A percentile compares a stretch with the other conserved stretches of the same genome.
phyloP scores from a whole-genome alignment of 73 alveolate genomes.

The Paramecium sonneborni region DNA sequence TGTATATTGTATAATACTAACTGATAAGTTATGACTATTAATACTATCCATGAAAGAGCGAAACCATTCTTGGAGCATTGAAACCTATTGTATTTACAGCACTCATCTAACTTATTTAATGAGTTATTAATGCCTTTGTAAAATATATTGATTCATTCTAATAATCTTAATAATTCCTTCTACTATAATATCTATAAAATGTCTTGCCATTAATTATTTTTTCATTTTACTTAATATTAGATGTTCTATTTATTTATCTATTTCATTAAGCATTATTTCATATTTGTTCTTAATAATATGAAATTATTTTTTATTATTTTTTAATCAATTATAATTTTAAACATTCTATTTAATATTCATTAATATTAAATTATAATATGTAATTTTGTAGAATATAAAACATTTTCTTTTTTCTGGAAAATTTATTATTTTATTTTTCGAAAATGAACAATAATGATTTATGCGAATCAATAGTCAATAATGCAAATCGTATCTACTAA shows the following conservation, averaged over 20 bases:
- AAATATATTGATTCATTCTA: constrained; percentile 65
- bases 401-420: no score
- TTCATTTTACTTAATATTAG: constrained; percentile 73
- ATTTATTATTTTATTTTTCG: no score
- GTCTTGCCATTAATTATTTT: constrained; percentile 46
- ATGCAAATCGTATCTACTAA: no score
- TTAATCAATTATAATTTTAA: background rate
- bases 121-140: constrained; percentile 76
- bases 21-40: constrained; percentile 74
- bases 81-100: constrained; percentile 82
- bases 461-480: no score
- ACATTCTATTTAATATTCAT: background rate
- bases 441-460: no score
- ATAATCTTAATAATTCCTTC: constrained; percentile 73
- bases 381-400: no score
- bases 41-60: constrained; percentile 80
- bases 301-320: background rate
- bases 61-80: constrained; percentile 89
- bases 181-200: background rate
- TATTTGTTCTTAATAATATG: background rate
- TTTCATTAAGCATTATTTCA: no score
- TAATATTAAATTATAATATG: background rate
- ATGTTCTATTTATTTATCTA: no score
- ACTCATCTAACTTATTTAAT: constrained; percentile 73
- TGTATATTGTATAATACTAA: constrained; percentile 83